Evolutionary conservation across 192 early-diverging fungal species (phyloP), one percentile per base, ranked within the genome.

Genomic region (Diversispora eburnea): DNA sequence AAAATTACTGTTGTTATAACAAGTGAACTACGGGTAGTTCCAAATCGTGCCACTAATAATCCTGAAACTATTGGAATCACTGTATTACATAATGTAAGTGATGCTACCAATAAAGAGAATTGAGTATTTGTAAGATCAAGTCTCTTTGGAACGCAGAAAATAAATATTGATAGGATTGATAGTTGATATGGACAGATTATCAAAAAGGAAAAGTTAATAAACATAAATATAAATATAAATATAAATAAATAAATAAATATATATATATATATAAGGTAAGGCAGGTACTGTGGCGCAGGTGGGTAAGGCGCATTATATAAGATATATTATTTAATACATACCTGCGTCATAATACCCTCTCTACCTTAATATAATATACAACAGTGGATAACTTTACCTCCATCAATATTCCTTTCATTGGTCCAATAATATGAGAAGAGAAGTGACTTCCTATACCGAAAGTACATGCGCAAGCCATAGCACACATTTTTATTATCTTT

Each of bases 351-450:
- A n/a, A n/a, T n/a, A n/a, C n/a, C n/a, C n/a, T n/a, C n/a, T n/a
- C n/a, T n/a, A n/a, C n/a, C n/a, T n/a, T n/a, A 1, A 85, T 89
- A 87, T 3, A 88, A 85, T 43, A 87, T 79, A 3, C 83, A 85
- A 15, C n/a, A n/a, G n/a, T n/a, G n/a, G n/a, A n/a, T n/a, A n/a
- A n/a, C n/a, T 85, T 84, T 87, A 90, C 91, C 83, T 91, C 85
- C 71, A 91, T 93, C 56, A 93, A 80, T 8, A 88, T 91, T 57
- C 86, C 85, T 67, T 93, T 93, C 74, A 93, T 76, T 9, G 89
- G 88, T 4, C 91, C 87, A 22, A 91, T 82, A 55, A 90, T 89
- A 56, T 91, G 91, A 20, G 85, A 82, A 15, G 89, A 87, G 78
- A 88, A 93, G 78, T 93, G 91, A 47, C 85, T 89, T 49, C 90